Percentiles rank a stretch among this genome's conserved stretches.
Conservation (phyloP, 2,329 filamentous ascomycete species). For the Knoxdaviesia proteae region DNA sequence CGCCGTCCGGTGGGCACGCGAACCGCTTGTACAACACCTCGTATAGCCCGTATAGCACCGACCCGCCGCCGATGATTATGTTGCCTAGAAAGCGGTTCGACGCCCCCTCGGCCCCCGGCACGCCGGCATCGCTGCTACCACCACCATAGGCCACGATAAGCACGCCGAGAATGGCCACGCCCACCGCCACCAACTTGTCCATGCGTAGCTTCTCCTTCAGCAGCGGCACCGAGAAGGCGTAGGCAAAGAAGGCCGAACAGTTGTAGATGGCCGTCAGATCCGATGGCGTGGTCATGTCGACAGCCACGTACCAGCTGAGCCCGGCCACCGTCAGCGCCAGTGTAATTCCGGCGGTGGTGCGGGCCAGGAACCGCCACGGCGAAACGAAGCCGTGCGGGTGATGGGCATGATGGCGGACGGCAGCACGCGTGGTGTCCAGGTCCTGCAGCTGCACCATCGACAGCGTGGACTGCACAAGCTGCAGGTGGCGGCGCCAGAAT, state of each 20-base stretch:
- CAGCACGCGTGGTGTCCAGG: conserved; percentile 37
- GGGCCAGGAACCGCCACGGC: conserved; percentile 48
- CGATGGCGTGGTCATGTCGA: conserved; percentile 77
- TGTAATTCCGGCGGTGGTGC: conserved; percentile 65
- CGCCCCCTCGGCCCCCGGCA: conserved; percentile 21
- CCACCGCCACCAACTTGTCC: conserved; percentile 73
- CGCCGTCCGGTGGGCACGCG: conserved; percentile 83
- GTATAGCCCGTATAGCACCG: conserved; percentile 86
- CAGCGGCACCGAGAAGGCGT: conserved; percentile 83
- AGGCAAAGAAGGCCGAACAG: conserved; percentile 96
- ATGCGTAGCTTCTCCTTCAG: conserved; percentile 65
- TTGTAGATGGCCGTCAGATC: conserved; percentile 98
- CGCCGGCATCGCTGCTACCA: conserved; percentile 19
- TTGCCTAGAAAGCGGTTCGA: conserved; percentile 65
- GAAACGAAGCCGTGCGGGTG: conserved; percentile 7
- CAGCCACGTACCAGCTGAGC: conserved; percentile 86
- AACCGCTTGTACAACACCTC: conserved; percentile 90
- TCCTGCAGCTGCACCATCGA: conserved; percentile 75
- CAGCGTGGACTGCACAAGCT: conserved; percentile 29
- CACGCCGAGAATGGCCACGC: conserved; percentile 72
- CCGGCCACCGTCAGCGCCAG: conserved; percentile 75
- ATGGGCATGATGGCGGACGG: conserved; percentile 12
- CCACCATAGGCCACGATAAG: conserved; percentile 93
- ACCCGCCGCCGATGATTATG: conserved; percentile 75
- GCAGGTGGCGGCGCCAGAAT: conserved; percentile 55